Conservation (phyloP, 1,139 yeast species). For the Blastobotrys ciferrii region DNA sequence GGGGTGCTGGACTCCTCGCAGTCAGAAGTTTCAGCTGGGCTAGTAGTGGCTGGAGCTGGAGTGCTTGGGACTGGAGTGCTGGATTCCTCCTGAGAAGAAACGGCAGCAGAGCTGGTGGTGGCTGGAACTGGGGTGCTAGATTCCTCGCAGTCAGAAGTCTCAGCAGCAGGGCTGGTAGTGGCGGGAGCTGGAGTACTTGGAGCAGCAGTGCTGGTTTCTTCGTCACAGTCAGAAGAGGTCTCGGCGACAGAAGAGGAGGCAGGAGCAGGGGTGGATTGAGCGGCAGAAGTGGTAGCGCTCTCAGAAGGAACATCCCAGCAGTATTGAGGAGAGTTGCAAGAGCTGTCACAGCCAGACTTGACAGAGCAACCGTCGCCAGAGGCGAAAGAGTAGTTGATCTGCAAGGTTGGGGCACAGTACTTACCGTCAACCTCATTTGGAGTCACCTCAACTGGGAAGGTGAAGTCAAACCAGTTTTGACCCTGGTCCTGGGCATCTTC, state of each 20-base stretch:
- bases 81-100: slow-evolving; percentile 1
- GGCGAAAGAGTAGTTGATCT: slow-evolving; percentile 14
- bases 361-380: slow-evolving; percentile 11
- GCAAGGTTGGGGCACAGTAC: slow-evolving; percentile 18
- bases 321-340: slow-evolving; percentile 16
- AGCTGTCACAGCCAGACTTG: slow-evolving; percentile 17
- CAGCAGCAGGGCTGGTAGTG: slow-evolving; percentile 1
- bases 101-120: slow-evolving; percentile 7
- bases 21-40: background rate
- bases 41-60: slow-evolving; percentile 7
- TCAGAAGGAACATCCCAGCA: slow-evolving; percentile 16
- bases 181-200: slow-evolving; percentile 10
- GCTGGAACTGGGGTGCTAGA: slow-evolving; percentile 5
- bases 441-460: slow-evolving; percentile 11
- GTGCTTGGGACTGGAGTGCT: slow-evolving; percentile 9
- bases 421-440: slow-evolving; percentile 10
- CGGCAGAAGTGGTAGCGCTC: background rate
- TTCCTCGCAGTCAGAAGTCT: background rate
- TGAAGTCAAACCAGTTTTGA: slow-evolving; percentile 17
- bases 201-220: slow-evolving; percentile 8
- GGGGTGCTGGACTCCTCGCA: slow-evolving; percentile 9
- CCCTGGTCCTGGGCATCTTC: slow-evolving; percentile 3
- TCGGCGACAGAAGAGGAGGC: slow-evolving; percentile 5
- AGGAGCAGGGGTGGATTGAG: slow-evolving; percentile 7
- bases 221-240: too few relatives aligned